Evolutionary conservation across 2,329 filamentous ascomycete species (phyloP), one percentile per base, ranked within the genome.

Genomic region (Arthrobotrys sphaeroides): DNA sequence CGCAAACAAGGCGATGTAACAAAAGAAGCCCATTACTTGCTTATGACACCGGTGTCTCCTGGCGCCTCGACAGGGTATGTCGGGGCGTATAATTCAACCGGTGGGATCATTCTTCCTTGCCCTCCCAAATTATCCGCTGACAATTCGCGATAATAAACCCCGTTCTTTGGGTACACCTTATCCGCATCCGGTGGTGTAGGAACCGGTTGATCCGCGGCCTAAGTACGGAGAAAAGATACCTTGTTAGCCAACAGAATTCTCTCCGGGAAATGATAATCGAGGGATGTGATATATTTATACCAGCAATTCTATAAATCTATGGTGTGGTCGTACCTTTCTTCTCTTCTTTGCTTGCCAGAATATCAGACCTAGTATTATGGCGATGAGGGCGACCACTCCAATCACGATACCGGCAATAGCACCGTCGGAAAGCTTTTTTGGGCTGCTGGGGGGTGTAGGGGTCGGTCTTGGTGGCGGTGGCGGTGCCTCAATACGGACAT

Each of bases 341-440:
- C 45, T 51, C 28, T 51, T 61, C 24, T 43, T 60, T 18, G 43
- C 16, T 18, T 45, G 45, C 64, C 72, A 75, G 20, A 75, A 64
- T 18, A 69, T 38, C 9, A 51, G 40, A 18, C 57, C 72, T 18
- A 75, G 9, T 45, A 64, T 42, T 9, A 69, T 33, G 5, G 64
- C 72, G 10, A 69, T 33, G 0, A 28, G 28, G 12, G 47, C 28
- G 5, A 75, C 38, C 2, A 62, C 64, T 18, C 57, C 72, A 16
- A 75, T 69, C 3, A 59, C 72, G 9, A 75, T 75, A 2, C 72
- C 72, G 3, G 72, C 72, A n/a, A 75, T 75, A 18, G 72, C 57
- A 18, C 72, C 64, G 9, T 42, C 72, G 7, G 72, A 51, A 10
- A 75, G 24, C 49, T 43, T 69, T 36, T 51, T 59, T 0, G 72